Conservation (phyloP, 2,329 filamentous ascomycete species). For the Elsinoe fawcettii region DNA sequence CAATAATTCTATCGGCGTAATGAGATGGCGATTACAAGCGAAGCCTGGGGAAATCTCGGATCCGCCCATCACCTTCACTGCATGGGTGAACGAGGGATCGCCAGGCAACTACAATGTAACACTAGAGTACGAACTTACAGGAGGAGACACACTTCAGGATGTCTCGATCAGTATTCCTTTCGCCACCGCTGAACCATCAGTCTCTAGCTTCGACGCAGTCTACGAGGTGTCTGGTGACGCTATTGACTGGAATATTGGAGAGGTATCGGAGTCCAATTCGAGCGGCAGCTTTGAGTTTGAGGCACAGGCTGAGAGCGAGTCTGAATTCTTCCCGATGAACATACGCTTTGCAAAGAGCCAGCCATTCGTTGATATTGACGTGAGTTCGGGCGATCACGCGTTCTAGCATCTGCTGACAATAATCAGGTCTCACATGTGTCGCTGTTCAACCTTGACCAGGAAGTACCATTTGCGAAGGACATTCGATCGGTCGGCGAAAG, state of each 20-base stretch:
- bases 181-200: conserved; percentile 70
- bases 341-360: conserved; percentile 78
- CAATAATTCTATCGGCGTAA: conserved; percentile 85
- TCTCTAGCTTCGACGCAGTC: conserved; percentile 87
- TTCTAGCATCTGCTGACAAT: conserved; percentile 22
- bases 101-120: conserved; percentile 80
- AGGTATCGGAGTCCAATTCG: conserved; percentile 71
- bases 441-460: conserved; percentile 66
- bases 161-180: conserved; percentile 87
- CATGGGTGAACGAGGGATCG: conserved; percentile 88
- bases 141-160: conserved; percentile 68
- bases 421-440: conserved; percentile 59
- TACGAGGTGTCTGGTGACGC: conserved; percentile 92
- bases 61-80: conserved; percentile 89
- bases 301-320: conserved; percentile 75
- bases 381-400: conserved; percentile 45
- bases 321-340: conserved; percentile 97
- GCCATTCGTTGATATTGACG: conserved; percentile 88
- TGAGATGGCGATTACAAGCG: conserved; percentile 83
- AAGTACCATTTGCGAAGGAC: conserved; percentile 76
- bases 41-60: conserved; percentile 72
- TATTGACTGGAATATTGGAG: conserved; percentile 88
- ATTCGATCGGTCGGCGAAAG: conserved; percentile 68
- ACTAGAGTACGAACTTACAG: conserved; percentile 89
- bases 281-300: conserved; percentile 94